Evolutionary conservation across 2,329 filamentous ascomycete genomes (phyloP), one percentile per base, ranked within the genome.

Genomic region (Pseudocercospora cruenta): DNA sequence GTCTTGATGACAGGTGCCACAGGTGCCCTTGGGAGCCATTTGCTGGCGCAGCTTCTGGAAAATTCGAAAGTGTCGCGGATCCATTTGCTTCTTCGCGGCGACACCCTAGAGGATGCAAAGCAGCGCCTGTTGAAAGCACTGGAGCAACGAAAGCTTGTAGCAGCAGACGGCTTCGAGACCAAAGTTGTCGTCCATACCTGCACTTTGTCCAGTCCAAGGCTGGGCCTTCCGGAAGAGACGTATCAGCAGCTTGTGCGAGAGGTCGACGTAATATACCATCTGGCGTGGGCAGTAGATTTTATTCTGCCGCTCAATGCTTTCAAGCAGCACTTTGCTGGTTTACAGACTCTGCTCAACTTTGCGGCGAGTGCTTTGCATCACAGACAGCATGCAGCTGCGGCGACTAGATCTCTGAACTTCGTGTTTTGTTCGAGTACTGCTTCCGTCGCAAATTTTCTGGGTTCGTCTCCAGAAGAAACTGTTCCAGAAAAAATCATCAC

Each of bases 251-350:
- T 89, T 1, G 77, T 79, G 0, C 67, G 69, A 2, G 77, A 83
- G 63, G 76, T 81, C 1, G 85, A 84, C 1, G 75, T 82, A 1
- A 80, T 92, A 19, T 83, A 91, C 62, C 88, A 90, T 73, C 81
- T 87, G 7, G 87, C 87, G 21, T 90, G 88, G 88, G 81, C 84
- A 1, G 88, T 90, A 19, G 90, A 90, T 75, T 90, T 90, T 78
- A 84, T 83, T 26, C 79, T 87, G 61, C 81, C 83, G 3, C 78
- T 90, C 0, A 77, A 76, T 45, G 86, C 83, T 66, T 90, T 82
- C 57, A 80, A 80, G 45, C 82, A 86, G 67, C 83, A 84, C 68
- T 83, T 89, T 33, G 77, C 79, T 3, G 79, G 82, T 1, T 76
- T 86, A 10, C 77, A 76, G 9, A 82, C 87, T 67, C 76, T 88